These are phyloP conservation scores for Amniculicola lignicola DNA, from an alignment of 495 filamentous ascomycete species.

Conservation along the genomic window DNA sequence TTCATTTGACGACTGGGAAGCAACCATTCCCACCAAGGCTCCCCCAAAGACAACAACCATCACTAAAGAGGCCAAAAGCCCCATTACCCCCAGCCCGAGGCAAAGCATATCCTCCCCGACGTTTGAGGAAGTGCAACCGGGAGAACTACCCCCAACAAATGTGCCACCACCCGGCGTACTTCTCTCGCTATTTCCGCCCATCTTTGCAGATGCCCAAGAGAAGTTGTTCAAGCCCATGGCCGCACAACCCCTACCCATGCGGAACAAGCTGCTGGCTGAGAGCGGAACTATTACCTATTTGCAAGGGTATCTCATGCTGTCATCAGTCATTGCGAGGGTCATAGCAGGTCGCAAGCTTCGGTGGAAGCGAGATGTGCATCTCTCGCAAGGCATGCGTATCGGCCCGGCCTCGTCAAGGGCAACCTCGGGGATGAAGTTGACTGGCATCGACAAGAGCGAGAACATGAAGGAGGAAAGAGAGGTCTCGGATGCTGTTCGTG, in stretches of 20 bases:
- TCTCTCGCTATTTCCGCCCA: slow-evolving; percentile 66
- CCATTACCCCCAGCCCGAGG: not conserved
- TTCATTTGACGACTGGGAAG: slow-evolving; percentile 38
- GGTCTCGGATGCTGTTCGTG: slow-evolving; percentile 68
- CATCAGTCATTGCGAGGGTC: slow-evolving; percentile 69
- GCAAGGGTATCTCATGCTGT: slow-evolving; percentile 43
- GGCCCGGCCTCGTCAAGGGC: slow-evolving; percentile 57
- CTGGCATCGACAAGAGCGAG: slow-evolving; percentile 75
- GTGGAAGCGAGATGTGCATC: slow-evolving; percentile 82
- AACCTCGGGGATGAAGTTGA: slow-evolving; percentile 81
- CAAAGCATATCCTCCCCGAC: slow-evolving; percentile 4
- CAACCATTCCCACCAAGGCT: slow-evolving; percentile 17
- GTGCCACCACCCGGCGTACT: slow-evolving; percentile 84
- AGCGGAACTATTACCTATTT: slow-evolving; percentile 53
- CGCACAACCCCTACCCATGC: slow-evolving; percentile 33
- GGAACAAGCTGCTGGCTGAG: slow-evolving; percentile 57
- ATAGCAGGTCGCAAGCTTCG: slow-evolving; percentile 81
- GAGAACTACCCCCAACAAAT: slow-evolving; percentile 68
- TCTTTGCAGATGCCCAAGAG: slow-evolving; percentile 52
- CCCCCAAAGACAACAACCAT: no score
- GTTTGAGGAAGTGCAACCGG: slow-evolving; percentile 11
- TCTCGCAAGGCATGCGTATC: slow-evolving; percentile 88
- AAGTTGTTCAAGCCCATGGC: slow-evolving; percentile 39
- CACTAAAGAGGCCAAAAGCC: not conserved
- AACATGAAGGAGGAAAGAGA: slow-evolving; percentile 81